These are phyloP conservation scores for Penicillium sp. DNA, from an alignment of 2,329 filamentous ascomycete genomes.

Conservation along the genomic window DNA sequence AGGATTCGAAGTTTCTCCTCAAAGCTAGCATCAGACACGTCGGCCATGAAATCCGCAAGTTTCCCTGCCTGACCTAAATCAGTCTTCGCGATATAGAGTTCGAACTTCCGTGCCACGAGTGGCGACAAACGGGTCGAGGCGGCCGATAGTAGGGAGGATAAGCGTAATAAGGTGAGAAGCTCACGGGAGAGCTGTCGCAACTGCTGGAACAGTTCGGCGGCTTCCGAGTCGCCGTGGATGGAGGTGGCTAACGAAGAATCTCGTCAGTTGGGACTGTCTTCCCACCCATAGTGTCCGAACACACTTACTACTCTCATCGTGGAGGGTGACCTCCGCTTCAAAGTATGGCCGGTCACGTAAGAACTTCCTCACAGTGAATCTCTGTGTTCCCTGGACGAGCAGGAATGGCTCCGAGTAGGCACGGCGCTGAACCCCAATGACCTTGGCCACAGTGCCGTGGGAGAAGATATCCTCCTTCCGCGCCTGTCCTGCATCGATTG, in stretches of 20 bases:
- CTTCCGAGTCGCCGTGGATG: constrained; percentile 58
- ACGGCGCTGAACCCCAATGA: constrained; percentile 73
- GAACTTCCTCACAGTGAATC: constrained; percentile 73
- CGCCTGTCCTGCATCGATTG: constrained; percentile 59
- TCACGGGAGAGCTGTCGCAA: constrained; percentile 84
- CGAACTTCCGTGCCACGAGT: constrained; percentile 79
- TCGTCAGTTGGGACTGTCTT: constrained; percentile 5
- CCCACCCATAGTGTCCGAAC: background rate
- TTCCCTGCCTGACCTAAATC: constrained; percentile 77
- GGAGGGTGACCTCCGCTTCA: constrained; percentile 73
- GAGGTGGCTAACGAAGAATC: constrained; percentile 29
- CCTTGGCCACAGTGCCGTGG: constrained; percentile 78
- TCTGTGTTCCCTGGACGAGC: constrained; percentile 78
- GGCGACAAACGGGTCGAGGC: constrained; percentile 71
- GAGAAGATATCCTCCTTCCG: constrained; percentile 74
- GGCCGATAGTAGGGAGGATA: constrained; percentile 80
- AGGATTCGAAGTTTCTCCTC: constrained; percentile 90
- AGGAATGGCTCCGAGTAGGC: constrained; percentile 75
- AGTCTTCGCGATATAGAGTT: constrained; percentile 82
- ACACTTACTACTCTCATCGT: constrained; percentile 65
- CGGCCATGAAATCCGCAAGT: constrained; percentile 95
- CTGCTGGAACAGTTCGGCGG: constrained; percentile 71
- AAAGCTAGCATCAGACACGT: constrained; percentile 80
- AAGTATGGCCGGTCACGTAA: constrained; percentile 80
- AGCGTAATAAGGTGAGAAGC: constrained; percentile 76